Base-by-base conservation (phyloP, 176 grass and related monocot species). In the Phragmites australis region DNA sequence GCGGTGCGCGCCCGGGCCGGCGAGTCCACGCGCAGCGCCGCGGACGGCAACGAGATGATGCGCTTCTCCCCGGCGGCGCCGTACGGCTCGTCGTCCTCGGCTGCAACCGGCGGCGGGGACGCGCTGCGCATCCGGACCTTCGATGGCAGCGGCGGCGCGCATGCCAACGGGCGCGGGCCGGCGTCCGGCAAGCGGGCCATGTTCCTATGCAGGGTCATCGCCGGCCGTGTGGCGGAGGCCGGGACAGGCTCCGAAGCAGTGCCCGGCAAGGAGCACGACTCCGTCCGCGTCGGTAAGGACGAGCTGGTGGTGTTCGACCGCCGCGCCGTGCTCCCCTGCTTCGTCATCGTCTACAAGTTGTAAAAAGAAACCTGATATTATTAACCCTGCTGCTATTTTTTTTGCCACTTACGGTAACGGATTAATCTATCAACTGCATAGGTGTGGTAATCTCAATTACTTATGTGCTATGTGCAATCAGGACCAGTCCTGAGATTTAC, bases 21-120 rank as follows among this genome's bases (percentile, higher is more conserved):
- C 22, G 69, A 77, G 32, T 65, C 82, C 0, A 55, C 87, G 13
- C 89, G 88, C 73, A 84, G 94, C 53, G 91, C 85, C 9, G 94
- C 94, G 2, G 94, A 97, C 65, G 94, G 94, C 15, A 97, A 97
- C 75, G 94, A 97, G 84, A 92, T 97, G 94, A 94, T 92, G 94
- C 87, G 87, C 37, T 97, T 97, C 84, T 71, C 90, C 53, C 88
- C 69, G n/a, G 89, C 42, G 68, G 74, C 47, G 48, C 78, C 75
- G 18, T 34, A 55, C n/a, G n/a, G n/a, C 66, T 26, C 45, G 9
- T 10, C 68, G 8, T 21, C 75, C 2, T 21, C 55, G 1, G 37
- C 83, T 2, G 45, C 76, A 7, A 1, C 59, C 26, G 87, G 85
- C 19, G 81, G 54, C 7, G 81, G 79, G 9, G 67, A 79, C 25